Base-by-base conservation (phyloP, 441 rosid species). In the Sinapis alba region DNA sequence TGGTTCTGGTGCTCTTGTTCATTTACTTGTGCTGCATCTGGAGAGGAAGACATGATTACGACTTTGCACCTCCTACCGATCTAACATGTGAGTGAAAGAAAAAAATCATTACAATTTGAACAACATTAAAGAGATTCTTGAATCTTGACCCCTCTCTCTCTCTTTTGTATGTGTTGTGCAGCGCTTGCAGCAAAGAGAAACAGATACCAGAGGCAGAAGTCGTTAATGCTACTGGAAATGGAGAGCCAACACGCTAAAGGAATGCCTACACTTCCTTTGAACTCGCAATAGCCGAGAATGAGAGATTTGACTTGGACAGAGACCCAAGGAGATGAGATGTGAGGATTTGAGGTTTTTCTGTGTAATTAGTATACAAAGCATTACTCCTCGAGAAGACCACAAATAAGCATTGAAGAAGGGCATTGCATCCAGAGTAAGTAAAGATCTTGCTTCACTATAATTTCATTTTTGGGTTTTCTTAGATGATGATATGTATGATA, bases 191-290 rank as follows among this genome's bases (percentile, higher is more conserved):
- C 98, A 4, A 93, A 92, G 91, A 86, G 97, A 81, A 96, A 93
- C 83, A 81, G 86, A 83, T 90, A 96, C 70, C 97, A 91, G 62
- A 86, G 98, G 72, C 97, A 93, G 74, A 96, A 91, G 79, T 93
- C 99, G 3, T 63, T 93, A 75, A 91, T 96, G 99, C 86, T 81
- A 74, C 88, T 89, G 7, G 99, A 93, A 83, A 86, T 96, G 93
- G 98, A 93, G 84, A 90, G 98, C 81, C 97, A 96, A 69, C 99
- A 91, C 9, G 99, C 97, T 0, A 93, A 93, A 80, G 97, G 92
- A 76, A 79, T 93, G 79, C 83, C 97, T 15, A 86, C 97, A 2
- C 81, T 84, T 30, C 92, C 94, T 7, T 79, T 86, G 16, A 91
- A 86, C 80, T 86, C 94, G 51, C 87, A 73, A 34, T 91, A 85